These are phyloP conservation scores for Podaxis rugospora DNA, from an alignment of 768 basidiomycete genomes.

Conservation along the genomic window DNA sequence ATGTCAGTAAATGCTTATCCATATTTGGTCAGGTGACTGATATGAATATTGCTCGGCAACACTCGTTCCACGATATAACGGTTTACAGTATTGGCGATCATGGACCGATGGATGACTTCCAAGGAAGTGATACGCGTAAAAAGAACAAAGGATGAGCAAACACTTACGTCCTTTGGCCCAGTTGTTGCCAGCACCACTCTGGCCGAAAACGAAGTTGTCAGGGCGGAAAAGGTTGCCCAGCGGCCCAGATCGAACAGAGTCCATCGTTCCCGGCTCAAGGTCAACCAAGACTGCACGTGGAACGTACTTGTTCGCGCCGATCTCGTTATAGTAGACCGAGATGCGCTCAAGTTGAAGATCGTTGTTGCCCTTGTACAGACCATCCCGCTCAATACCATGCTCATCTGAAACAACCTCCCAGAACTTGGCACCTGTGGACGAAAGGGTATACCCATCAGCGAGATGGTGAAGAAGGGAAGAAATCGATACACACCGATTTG, in stretches of 20 bases:
- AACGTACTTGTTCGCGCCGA: constrained; percentile 94
- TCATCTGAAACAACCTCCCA: constrained; percentile 99
- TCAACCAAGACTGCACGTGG: constrained; percentile 97
- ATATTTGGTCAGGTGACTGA: constrained; percentile 15
- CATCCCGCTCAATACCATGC: constrained; percentile 93
- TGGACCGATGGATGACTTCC: not conserved
- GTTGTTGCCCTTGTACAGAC: constrained; percentile 88
- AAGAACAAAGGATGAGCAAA: constrained; percentile 5
- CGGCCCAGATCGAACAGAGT: constrained; percentile 86
- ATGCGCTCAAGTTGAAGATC: constrained; percentile 97
- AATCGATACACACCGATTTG: constrained; percentile 77
- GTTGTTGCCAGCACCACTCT: constrained; percentile 98
- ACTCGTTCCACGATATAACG: constrained; percentile 8
- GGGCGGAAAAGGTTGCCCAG: constrained; percentile 93
- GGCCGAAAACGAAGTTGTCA: constrained; percentile 98
- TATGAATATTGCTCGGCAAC: constrained; percentile 2
- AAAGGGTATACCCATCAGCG: constrained; percentile 9
- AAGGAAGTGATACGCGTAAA: not conserved
- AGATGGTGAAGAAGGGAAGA: constrained; percentile 15
- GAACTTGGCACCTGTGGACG: constrained; percentile 76
- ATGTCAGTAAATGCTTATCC: constrained; percentile 14
- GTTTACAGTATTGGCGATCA: constrained; percentile 18
- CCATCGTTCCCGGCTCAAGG: constrained; percentile 97
- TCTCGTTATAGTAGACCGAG: constrained; percentile 98
- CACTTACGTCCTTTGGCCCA: constrained; percentile 99